Evolutionary conservation across 371 early-diverging fungal species (phyloP), one percentile per base, ranked within the genome.

Genomic region (Mucor mucedo): DNA sequence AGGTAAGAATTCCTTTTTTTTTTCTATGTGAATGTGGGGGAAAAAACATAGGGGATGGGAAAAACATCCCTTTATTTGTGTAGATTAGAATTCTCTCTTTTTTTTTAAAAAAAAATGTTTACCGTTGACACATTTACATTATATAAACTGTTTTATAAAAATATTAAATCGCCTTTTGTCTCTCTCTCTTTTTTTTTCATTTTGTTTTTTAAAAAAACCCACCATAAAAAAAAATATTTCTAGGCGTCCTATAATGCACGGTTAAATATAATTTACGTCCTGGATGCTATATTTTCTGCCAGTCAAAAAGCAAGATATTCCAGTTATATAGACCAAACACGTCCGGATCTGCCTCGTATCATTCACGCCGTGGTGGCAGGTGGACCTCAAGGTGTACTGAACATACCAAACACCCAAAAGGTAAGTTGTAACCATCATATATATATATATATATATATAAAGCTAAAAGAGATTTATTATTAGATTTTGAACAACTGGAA

Each of bases 221-320:
- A 44, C 11, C 47, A 61, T 40, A 40, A 56, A 52, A 59, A 27
- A 32, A 52, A 40, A 27, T 81, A 21, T 21, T 21, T 21, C 21
- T 21, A 86, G 75, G 76, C 85, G 63, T 82, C 87, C 16, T 72
- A 86, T 68, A 84, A 84, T 69, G 80, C 88, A 27, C 82, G 89
- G 30, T 74, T 90, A 70, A 91, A 90, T 77, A 80, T 93, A 10
- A 76, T 93, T n/a, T 89, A 89, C 65, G 86, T 90, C 2, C 68
- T 92, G 50, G 91, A 92, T 69, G 82, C 89, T 41, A 84, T 92
- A 38, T 86, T 88, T 52, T 78, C 81, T 7, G 78, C 82, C 35
- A 81, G 87, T 58, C 72, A 76, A 56, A 85, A 85, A 52, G 68
- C 79, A 32, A 78, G 80, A 38, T 84, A 83, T 44, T 61, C 76